Evolutionary conservation across 2,329 filamentous ascomycete genomes (phyloP), one percentile per base, ranked within the genome.

Genomic region (Massarina eburnea): DNA sequence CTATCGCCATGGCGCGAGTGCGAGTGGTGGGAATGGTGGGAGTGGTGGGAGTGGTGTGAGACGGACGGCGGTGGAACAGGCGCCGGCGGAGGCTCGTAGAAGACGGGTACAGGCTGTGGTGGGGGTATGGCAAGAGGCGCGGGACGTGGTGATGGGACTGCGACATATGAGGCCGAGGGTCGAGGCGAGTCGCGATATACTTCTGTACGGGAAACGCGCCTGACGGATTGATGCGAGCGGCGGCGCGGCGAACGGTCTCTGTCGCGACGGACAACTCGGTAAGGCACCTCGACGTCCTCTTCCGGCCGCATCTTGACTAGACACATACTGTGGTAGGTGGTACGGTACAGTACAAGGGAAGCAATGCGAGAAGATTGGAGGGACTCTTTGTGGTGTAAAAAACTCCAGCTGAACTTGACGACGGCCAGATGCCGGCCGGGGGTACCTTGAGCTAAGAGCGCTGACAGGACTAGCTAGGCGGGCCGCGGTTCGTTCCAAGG

Each of bases 271-370:
- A 62, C 56, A 24, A 70, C 63, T 3, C 35, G 35, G 49, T 71
- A 70, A 5, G 68, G 67, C 24, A 73, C 68, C 22, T 71, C 62
- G 36, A 71, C 63, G 34, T 76, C 73, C 51, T 75, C 73, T 43
- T 73, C 71, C 41, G 74, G 67, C 47, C 69, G 70, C 44, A 76
- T 71, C 49, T 70, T 71, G 61, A 76, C 58, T 27, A 76, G 71
- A 60, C 75, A 77, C 75, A 77, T 76, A 34, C 52, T 47, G 52
- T 32, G 32, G 19, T 22, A 26, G 18, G 7, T 30, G 27, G 12
- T 4, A 14, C 27, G 12, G 27, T 9, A 24, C 17, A 6, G n/a
- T 20, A 32, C 10, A 17, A 22, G 15, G 29, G n/a, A n/a, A n/a
- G n/a, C n/a, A n/a, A n/a, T n/a, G n/a, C n/a, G n/a, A n/a, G n/a